Evolutionary conservation across 495 filamentous ascomycete genomes (phyloP).

Genomic region (Neurospora sp.): DNA sequence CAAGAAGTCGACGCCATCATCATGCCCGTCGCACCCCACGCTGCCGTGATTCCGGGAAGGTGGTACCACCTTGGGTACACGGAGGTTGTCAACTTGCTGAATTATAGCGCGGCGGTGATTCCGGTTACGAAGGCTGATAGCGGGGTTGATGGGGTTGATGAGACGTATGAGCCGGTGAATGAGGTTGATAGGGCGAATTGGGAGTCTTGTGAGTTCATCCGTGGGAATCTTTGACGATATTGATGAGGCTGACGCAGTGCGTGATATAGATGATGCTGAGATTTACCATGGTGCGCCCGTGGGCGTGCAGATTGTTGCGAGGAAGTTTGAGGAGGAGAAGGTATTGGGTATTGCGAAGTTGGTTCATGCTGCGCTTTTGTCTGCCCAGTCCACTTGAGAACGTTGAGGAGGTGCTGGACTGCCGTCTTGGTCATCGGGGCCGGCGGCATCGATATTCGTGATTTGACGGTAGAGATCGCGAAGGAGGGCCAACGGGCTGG

Average conservation of each 20-base stretch:
- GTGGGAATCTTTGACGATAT: too few species aligned
- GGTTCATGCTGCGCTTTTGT: constrained; percentile 7
- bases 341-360: constrained; percentile 27
- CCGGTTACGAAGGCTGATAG: constrained; percentile 38
- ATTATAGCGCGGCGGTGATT: constrained; percentile 35
- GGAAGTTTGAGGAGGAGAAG: constrained; percentile 41
- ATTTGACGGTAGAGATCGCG: not conserved
- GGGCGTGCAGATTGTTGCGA: constrained; percentile 37
- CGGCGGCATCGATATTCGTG: not conserved
- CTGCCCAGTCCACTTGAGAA: not conserved
- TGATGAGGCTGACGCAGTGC: too few species aligned
- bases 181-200: constrained; percentile 26
- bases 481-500: not conserved
- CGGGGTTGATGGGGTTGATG: constrained; percentile 18
- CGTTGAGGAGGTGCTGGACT: not conserved
- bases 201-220: constrained; percentile 30
- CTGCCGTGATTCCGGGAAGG: constrained; percentile 30
- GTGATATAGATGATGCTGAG: too few species aligned
- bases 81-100: constrained; percentile 31
- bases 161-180: constrained; percentile 22
- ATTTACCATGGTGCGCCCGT: constrained; percentile 39
- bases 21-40: constrained; percentile 47
- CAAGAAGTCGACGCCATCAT: constrained; percentile 42
- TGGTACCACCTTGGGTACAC: constrained; percentile 28
- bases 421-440: not conserved